phyloP scores from a whole-genome alignment of 768 basidiomycete species.

The Cystofilobasidium ferigula region DNA sequence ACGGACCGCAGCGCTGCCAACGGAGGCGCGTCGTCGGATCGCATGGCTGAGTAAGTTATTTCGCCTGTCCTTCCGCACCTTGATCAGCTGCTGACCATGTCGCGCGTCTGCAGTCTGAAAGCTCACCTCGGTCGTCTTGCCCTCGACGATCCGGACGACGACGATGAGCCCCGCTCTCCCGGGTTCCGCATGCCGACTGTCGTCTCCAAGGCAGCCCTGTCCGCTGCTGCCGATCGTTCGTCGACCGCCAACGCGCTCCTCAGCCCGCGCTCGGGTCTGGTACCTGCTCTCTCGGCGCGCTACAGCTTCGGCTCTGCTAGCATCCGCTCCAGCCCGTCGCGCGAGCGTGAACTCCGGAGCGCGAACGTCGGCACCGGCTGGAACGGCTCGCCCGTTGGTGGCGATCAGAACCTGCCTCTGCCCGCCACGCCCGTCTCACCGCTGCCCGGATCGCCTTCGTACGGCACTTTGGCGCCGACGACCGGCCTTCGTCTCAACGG shows the following conservation, averaged over 20 bases:
- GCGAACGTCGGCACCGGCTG: conserved; percentile 17
- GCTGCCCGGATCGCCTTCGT: not conserved
- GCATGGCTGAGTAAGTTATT: conserved; percentile 18
- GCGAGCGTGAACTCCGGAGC: not conserved
- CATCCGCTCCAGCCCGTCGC: conserved; percentile 9
- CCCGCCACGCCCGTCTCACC: not conserved
- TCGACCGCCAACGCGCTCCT: conserved; percentile 13
- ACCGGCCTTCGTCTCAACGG: conserved; percentile 19
- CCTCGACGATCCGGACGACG: conserved; percentile 14
- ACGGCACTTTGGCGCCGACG: not conserved
- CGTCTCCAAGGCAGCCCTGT: not conserved
- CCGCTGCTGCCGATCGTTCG: not conserved
- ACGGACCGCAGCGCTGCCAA: conserved; percentile 16
- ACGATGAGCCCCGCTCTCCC: not conserved
- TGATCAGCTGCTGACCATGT: too few species aligned
- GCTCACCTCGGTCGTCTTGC: conserved; percentile 17
- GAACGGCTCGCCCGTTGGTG: conserved; percentile 11
- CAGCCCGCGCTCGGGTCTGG: not conserved
- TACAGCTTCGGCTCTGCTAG: conserved; percentile 21
- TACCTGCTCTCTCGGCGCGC: conserved; percentile 10
- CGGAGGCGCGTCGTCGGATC: conserved; percentile 15
- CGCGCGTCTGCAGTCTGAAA: not conserved
- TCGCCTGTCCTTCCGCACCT: not conserved
- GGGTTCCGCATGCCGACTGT: not conserved
- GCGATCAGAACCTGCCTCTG: not conserved